Evolutionary conservation across 495 filamentous ascomycete genomes (phyloP).

Genomic region (Aspergillus incahuasiensis): DNA sequence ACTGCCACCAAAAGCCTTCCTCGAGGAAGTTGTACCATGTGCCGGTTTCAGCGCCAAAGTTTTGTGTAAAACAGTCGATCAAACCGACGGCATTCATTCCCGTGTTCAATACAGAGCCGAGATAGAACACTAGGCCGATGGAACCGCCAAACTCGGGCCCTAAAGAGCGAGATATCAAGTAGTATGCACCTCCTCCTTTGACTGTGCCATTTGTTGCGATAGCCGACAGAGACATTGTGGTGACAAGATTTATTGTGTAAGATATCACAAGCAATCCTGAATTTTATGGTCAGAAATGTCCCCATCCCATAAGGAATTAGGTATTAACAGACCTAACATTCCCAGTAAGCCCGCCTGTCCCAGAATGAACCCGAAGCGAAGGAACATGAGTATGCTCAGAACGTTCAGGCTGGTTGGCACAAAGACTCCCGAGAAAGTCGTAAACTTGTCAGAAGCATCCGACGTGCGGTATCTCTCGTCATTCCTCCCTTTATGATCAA

Average conservation of each 20-base stretch:
- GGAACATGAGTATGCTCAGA: conserved; percentile 90
- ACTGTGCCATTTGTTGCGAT: conserved; percentile 90
- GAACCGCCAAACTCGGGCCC: conserved; percentile 90
- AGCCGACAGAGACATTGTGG: conserved; percentile 79
- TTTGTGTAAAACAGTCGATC: conserved; percentile 75
- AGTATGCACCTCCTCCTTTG: conserved; percentile 83
- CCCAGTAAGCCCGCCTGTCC: conserved; percentile 76
- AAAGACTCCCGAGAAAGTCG: conserved; percentile 75
- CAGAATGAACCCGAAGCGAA: conserved; percentile 74
- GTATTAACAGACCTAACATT: conserved; percentile 59
- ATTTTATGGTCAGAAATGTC: conserved; percentile 13
- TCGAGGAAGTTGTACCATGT: conserved; percentile 58
- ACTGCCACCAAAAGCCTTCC: conserved; percentile 73
- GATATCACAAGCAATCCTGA: conserved; percentile 63
- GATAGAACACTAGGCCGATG: conserved; percentile 84
- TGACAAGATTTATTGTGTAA: conserved; percentile 75
- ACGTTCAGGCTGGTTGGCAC: conserved; percentile 84
- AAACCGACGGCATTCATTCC: conserved; percentile 86
- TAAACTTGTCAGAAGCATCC: conserved; percentile 58
- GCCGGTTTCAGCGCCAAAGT: conserved; percentile 60
- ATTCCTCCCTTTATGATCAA: conserved; percentile 34
- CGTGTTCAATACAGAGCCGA: conserved; percentile 80
- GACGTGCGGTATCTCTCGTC: conserved; percentile 40
- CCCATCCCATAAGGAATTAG: not conserved
- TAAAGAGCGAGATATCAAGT: conserved; percentile 79